Evolutionary conservation across 139 green algal genomes (phyloP), one percentile per base, ranked within the genome.

Genomic region (Yamagishiella unicocca): DNA sequence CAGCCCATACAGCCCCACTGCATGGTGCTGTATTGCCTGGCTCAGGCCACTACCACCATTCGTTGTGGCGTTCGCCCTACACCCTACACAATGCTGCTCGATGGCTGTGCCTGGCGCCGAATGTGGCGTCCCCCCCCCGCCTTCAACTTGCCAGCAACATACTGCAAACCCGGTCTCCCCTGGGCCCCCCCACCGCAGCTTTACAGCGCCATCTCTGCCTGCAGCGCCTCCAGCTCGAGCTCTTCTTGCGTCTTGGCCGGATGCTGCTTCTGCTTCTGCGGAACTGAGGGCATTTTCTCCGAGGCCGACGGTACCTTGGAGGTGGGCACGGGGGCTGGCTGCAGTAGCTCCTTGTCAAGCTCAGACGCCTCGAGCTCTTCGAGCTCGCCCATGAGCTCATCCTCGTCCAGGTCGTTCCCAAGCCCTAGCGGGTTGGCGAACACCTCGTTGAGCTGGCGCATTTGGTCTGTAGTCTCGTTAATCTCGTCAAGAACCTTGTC

Each of bases 401-500:
- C 96, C 24, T 89, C 91, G 67, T 96, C 88, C 22, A 99, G 90
- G 61, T 99, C 96, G 79, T 96, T 95, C 1, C 89, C 93, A 40
- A 89, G 45, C 38, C 96, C 96, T 25, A 96, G 92, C 50, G 96
- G 95, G 76, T 96, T 89, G 21, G 84, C 94, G 61, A 99, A 92
- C 7, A 95, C 96, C 55, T 99, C 94, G 82, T 99, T 93, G 78
- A 99, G 97, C 79, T 98, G 92, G 29, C 91, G 88, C 95, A 99
- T 97, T 86, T 98, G 93, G 73, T 99, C 96, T 2, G 92, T 95
- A 38, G 95, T 92, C 80, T 99, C 98, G 75, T 96, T 95, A 92
- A 99, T 99, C 67, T 98, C 96, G 70, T 99, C 98, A 87, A 99
- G 93, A 46, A 97, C 93, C 75, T 94, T 90, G 91, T 99, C 98